These are phyloP conservation scores for Carnegiea gigantea DNA, from an alignment of 179 eudicot genomes.

Conservation along the genomic window DNA sequence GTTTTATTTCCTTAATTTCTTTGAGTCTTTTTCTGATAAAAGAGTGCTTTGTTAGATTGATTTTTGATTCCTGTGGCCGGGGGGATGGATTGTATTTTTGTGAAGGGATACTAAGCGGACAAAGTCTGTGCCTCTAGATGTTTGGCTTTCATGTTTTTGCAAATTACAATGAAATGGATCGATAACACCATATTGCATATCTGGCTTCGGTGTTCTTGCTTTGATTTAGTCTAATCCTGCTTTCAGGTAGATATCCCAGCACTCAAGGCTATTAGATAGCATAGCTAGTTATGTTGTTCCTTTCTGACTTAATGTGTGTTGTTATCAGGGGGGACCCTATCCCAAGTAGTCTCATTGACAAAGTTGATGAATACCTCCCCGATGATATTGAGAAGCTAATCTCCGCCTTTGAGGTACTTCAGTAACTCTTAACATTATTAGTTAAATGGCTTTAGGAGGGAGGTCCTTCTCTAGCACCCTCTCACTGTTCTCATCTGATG, in stretches of 20 bases:
- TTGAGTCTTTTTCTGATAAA: not conserved
- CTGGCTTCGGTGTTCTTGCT: not conserved
- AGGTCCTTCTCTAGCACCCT: not conserved
- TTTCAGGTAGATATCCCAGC: not conserved
- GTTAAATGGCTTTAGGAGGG: not conserved
- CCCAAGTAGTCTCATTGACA: conserved; percentile 67
- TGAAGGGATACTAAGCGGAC: not conserved
- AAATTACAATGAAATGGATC: not conserved
- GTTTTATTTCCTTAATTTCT: not conserved
- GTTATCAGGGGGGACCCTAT: conserved; percentile 84
- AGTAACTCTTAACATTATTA: not conserved
- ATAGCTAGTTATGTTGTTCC: too few species aligned
- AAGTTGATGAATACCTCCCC: conserved; percentile 75
- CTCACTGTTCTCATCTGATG: not conserved
- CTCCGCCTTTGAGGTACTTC: conserved; percentile 54
- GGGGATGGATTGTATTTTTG: not conserved
- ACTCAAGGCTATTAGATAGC: not conserved
- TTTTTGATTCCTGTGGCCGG: not conserved
- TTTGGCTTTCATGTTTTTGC: not conserved
- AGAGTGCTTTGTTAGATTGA: not conserved
- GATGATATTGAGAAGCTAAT: conserved; percentile 52
- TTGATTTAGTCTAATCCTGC: not conserved
- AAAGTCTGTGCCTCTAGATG: not conserved
- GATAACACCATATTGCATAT: not conserved
- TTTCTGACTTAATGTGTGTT: not conserved